A percentile compares a stretch with the other conserved stretches of the same genome.
These are phyloP conservation scores for Pulveroboletus sp. DNA, from an alignment of 768 basidiomycete genomes.

Conservation along the genomic window DNA sequence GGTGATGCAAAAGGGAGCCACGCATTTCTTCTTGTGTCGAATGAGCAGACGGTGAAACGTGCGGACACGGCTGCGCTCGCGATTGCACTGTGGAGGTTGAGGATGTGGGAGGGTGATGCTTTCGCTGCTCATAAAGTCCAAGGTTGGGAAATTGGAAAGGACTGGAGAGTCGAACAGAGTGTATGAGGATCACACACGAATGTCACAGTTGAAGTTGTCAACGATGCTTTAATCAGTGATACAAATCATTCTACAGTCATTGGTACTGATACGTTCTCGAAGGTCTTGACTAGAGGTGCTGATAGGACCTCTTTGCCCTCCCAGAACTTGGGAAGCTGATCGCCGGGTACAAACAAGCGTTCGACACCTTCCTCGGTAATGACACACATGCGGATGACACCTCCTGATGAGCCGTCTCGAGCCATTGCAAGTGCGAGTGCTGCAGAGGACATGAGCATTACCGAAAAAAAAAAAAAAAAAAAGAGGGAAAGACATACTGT, in stretches of 20 bases:
- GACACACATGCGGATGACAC: constrained; percentile 95
- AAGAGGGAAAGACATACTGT: constrained; percentile 59
- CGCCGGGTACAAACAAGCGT: constrained; percentile 87
- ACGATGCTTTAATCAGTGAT: not conserved
- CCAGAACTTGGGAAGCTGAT: constrained; percentile 89
- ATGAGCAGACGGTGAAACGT: constrained; percentile 43
- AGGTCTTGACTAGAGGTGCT: constrained; percentile 20
- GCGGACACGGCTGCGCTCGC: constrained; percentile 65
- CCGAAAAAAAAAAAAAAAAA: constrained; percentile 14
- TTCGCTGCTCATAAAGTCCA: constrained; percentile 7
- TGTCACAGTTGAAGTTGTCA: not conserved
- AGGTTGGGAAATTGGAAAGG: constrained; percentile 39
- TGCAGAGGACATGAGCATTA: constrained; percentile 30
- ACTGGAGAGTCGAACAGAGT: constrained; percentile 21
- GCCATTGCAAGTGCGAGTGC: constrained; percentile 95
- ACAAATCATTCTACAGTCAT: constrained; percentile 45
- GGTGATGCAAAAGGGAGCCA: constrained; percentile 54
- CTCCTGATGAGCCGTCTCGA: constrained; percentile 96
- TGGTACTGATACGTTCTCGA: constrained; percentile 31
- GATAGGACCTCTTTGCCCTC: constrained; percentile 75
- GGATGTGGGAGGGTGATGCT: constrained; percentile 66
- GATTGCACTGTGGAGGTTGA: constrained; percentile 74
- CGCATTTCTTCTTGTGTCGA: constrained; percentile 64
- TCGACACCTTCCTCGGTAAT: constrained; percentile 93
- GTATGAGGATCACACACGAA: not conserved